Percentiles rank a stretch among this genome's conserved stretches.
Evolutionary conservation across 2,329 filamentous ascomycete genomes (phyloP).

Genomic region (Diaporthe sp.): DNA sequence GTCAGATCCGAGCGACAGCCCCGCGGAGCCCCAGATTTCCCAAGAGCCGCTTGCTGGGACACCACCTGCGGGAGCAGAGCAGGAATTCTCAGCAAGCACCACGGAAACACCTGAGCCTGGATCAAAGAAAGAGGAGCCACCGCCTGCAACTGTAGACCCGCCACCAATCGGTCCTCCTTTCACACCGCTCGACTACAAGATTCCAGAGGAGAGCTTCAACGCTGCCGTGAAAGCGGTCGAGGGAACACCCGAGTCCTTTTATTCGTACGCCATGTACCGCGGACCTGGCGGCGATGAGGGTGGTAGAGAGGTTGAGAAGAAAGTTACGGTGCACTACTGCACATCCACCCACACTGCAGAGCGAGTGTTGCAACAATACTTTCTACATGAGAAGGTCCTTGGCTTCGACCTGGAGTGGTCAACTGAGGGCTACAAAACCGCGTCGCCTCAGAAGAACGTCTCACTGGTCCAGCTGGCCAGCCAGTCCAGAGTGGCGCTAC

Average conservation of each 20-base stretch:
- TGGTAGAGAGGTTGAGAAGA: constrained; percentile 53
- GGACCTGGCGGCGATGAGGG: constrained; percentile 57
- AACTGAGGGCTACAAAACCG: constrained; percentile 58
- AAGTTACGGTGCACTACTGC: constrained; percentile 84
- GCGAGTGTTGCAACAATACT: constrained; percentile 72
- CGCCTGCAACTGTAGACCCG: constrained; percentile 33
- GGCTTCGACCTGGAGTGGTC: constrained; percentile 95
- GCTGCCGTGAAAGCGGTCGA: constrained; percentile 61
- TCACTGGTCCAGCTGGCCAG: constrained; percentile 88
- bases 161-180: constrained; percentile 49
- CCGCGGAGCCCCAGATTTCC: background rate
- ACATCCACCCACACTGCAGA: constrained; percentile 77
- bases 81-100: background rate
- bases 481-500: constrained; percentile 81
- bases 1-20: background rate
- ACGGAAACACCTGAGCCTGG: background rate
- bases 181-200: constrained; percentile 60
- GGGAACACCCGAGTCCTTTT: constrained; percentile 68
- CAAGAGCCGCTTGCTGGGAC: background rate
- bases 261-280: constrained; percentile 78
- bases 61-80: background rate
- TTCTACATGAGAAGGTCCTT: constrained; percentile 77
- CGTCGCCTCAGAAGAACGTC: constrained; percentile 75
- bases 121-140: constrained; percentile 17
- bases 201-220: constrained; percentile 60